Conservation (phyloP, 2,329 filamentous ascomycete species). For the Sclerotinia nivalis region DNA sequence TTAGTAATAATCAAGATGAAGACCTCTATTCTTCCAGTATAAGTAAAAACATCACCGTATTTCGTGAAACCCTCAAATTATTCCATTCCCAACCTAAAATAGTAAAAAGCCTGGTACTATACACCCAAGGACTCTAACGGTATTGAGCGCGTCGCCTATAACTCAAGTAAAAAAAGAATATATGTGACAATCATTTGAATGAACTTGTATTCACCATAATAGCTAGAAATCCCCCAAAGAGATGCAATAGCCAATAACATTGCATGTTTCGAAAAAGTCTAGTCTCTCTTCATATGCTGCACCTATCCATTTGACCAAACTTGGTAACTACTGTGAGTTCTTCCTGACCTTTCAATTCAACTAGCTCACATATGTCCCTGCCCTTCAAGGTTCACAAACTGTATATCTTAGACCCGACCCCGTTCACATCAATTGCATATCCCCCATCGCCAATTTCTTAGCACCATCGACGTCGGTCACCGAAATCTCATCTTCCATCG, state of each 20-base stretch:
- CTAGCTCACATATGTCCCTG: too few relatives aligned
- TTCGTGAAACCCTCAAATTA: background rate
- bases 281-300: background rate
- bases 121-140: too few relatives aligned
- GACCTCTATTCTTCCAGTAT: background rate
- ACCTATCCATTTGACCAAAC: background rate
- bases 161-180: too few relatives aligned
- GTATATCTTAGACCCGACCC: background rate
- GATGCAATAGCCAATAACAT: background rate
- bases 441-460: background rate
- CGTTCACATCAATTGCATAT: background rate
- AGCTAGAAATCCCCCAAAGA: background rate
- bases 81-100: background rate
- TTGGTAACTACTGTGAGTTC: background rate
- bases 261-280: background rate
- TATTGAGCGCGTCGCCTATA: too few relatives aligned
- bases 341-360: background rate
- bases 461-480: background rate
- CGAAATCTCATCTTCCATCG: slow-evolving; percentile 19
- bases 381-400: background rate
- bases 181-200: background rate
- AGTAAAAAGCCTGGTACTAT: background rate
- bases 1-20: slow-evolving; percentile 11
- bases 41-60: background rate
- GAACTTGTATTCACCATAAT: background rate